Evolutionary conservation across 768 basidiomycete species (phyloP).

Genomic region (Strobilomyces dryophilus): DNA sequence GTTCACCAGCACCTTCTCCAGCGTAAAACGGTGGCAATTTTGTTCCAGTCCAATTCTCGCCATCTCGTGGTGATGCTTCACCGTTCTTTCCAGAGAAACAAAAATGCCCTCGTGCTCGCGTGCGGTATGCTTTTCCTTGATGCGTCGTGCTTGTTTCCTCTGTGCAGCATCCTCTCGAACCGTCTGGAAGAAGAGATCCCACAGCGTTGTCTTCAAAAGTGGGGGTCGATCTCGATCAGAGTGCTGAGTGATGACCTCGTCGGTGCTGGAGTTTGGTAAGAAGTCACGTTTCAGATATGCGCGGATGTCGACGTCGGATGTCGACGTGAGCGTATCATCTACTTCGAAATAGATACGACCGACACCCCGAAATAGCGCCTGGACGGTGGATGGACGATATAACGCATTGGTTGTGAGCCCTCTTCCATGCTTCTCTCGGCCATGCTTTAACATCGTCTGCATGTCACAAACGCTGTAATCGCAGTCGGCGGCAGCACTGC

Average conservation of each 20-base stretch:
- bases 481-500: background rate
- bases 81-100: background rate
- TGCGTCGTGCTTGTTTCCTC: background rate
- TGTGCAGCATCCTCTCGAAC: background rate
- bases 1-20: background rate
- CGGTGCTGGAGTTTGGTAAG: background rate
- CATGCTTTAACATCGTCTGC: constrained; percentile 2
- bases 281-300: background rate
- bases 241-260: background rate
- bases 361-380: constrained; percentile 8
- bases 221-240: constrained; percentile 1
- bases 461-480: background rate
- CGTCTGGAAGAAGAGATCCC: background rate
- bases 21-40: background rate
- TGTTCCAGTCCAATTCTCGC: background rate
- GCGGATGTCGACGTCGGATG: background rate
- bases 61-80: background rate
- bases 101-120: background rate
- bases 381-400: background rate
- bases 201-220: background rate
- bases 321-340: background rate
- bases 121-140: background rate
- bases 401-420: background rate
- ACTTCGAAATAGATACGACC: constrained; percentile 2
- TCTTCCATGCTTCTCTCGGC: background rate